Conservation (phyloP, 306 rosid genomes). For the Hippophae rhamnoides region DNA sequence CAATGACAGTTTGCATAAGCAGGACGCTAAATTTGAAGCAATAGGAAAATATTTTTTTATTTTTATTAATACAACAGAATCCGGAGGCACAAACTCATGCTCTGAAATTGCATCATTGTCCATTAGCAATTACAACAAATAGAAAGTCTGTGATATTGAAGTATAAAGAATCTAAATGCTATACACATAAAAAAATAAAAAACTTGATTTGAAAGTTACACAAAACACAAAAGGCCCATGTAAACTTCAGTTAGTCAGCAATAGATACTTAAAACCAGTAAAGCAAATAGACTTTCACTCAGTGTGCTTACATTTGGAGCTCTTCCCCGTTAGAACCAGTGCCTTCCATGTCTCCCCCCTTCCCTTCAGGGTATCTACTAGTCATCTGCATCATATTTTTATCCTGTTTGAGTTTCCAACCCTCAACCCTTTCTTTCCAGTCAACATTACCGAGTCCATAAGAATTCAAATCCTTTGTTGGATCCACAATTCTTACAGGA, state of each 20-base stretch:
- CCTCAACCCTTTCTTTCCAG: slow-evolving; percentile 99
- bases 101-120: too few relatives aligned
- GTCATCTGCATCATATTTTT: slow-evolving; percentile 70
- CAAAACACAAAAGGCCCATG: too few relatives aligned
- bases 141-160: too few relatives aligned
- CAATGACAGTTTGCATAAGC: neutral
- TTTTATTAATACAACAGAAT: too few relatives aligned
- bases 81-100: too few relatives aligned
- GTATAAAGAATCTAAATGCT: too few relatives aligned
- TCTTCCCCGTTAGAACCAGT: slow-evolving; percentile 98
- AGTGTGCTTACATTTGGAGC: slow-evolving; percentile 65
- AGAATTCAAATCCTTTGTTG: slow-evolving; percentile 87
- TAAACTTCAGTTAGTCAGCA: too few relatives aligned
- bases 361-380: slow-evolving; percentile 73
- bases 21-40: neutral
- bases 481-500: slow-evolving; percentile 87
- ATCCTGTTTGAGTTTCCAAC: slow-evolving; percentile 96
- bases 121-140: too few relatives aligned
- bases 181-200: too few relatives aligned
- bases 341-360: slow-evolving; percentile 94
- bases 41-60: too few relatives aligned
- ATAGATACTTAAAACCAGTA: neutral
- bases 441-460: slow-evolving; percentile 97
- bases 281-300: slow-evolving; percentile 2
- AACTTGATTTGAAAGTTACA: too few relatives aligned